Percentiles rank a stretch among this genome's conserved stretches.
phyloP scores from a whole-genome alignment of 768 basidiomycete genomes.

The Kwoniella botswanensis region DNA sequence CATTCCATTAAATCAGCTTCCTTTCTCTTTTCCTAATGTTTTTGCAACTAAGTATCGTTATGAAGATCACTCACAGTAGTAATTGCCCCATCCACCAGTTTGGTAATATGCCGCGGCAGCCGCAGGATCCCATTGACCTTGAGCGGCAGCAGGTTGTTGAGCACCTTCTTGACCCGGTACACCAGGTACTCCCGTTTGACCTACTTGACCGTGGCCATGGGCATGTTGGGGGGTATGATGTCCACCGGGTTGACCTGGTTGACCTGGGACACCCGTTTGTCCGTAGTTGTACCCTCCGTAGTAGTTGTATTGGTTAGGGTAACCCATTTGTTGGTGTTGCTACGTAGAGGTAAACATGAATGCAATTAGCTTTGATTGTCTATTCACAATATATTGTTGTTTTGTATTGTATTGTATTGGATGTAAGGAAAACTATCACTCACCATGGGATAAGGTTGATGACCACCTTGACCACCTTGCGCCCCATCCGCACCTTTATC shows the following conservation, averaged over 20 bases:
- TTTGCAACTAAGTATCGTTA: too few relatives aligned
- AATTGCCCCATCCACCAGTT: slow-evolving; percentile 44
- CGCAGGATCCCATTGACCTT: slow-evolving; percentile 42
- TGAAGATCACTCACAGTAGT: slow-evolving; percentile 36
- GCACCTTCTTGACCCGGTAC: slow-evolving; percentile 8
- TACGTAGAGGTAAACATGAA: neutral
- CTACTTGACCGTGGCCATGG: neutral
- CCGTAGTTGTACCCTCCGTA: slow-evolving; percentile 49
- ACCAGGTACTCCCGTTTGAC: neutral
- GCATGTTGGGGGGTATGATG: slow-evolving; percentile 10
- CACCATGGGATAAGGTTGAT: slow-evolving; percentile 70
- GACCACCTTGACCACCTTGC: slow-evolving; percentile 64
- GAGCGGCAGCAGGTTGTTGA: slow-evolving; percentile 13
- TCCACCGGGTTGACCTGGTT: slow-evolving; percentile 37
- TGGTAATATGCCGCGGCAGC: slow-evolving; percentile 41
- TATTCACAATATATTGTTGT: too few relatives aligned
- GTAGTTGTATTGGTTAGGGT: slow-evolving; percentile 41
- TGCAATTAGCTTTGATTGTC: slow-evolving; percentile 59
- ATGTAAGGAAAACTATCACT: slow-evolving; percentile 52
- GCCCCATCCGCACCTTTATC: slow-evolving; percentile 65
- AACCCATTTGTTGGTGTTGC: slow-evolving; percentile 32
- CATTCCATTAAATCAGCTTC: too few relatives aligned
- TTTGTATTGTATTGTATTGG: too few relatives aligned
- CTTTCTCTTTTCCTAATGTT: too few relatives aligned
- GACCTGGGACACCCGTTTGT: slow-evolving; percentile 46